Base-by-base conservation (phyloP, 2,329 filamentous ascomycete species). In the Chaetomiaceae sp. region DNA sequence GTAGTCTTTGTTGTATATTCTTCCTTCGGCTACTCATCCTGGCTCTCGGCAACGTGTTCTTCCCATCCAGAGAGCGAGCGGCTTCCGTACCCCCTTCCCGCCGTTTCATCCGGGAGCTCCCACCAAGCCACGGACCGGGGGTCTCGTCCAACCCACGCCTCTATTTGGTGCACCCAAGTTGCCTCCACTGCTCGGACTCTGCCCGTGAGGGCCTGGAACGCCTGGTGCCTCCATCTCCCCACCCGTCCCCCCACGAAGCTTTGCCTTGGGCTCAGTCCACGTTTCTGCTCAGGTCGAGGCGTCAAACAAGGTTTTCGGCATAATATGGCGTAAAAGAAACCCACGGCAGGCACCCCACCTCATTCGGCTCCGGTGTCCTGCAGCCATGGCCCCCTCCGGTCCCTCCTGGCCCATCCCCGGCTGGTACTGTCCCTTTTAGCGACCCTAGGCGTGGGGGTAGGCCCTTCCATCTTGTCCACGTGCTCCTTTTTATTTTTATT, bases 271-370 rank as follows among this genome's bases (percentile, higher is more conserved):
- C n/a, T n/a, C n/a, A n/a, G n/a, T n/a, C 43, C 54, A 42, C 40
- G 10, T 30, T 16, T 9, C 23, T 27, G 10, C 16, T 13, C 47
- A 36, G 6, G 23, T 33, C 23, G 7, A 30, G 32, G 13, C 13
- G 3, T 25, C 11, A 45, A 29, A 37, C 27, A 5, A 44, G 33
- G 42, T 38, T 29, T 21, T 32, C 5, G 11, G 27, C 1, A 53
- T 45, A 27, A 27, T 46, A 45, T 53, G 41, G 48, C 27, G 40
- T 44, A 52, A 55, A 34, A 45, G 45, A 49, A 52, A 41, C 45
- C 16, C 14, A 46, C 46, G 43, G 53, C 16, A 36, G 21, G n/a
- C 48, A 42, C 38, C 36, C 43, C 21, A 21, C 36, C n/a, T 42
- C 27, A 13, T 48, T 25, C 21, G 13, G 20, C 18, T 42, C 21